These are phyloP conservation scores for Viridothelium virens DNA, from an alignment of 495 filamentous ascomycete genomes.

Conservation along the genomic window DNA sequence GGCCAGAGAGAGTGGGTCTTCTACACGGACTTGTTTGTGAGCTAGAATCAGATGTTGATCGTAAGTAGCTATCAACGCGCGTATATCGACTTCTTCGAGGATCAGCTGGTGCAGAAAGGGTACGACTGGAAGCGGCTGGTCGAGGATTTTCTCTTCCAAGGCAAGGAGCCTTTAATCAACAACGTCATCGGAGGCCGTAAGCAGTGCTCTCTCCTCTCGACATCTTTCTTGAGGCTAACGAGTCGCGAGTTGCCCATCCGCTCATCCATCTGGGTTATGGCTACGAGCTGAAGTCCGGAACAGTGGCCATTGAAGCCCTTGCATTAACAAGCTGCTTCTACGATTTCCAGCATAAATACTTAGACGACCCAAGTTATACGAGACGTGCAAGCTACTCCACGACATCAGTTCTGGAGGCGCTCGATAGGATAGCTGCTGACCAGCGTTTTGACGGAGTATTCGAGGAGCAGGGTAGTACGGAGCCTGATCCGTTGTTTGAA, in stretches of 20 bases:
- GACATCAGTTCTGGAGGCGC: constrained; percentile 56
- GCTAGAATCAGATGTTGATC: constrained; percentile 15
- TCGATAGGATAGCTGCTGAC: constrained; percentile 50
- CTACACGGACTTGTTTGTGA: background rate
- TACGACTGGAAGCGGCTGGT: constrained; percentile 83
- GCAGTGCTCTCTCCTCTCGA: constrained; percentile 29
- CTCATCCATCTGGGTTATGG: constrained; percentile 86
- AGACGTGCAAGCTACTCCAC: constrained; percentile 39
- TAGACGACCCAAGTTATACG: constrained; percentile 63
- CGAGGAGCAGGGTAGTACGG: constrained; percentile 48
- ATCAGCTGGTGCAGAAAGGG: constrained; percentile 61
- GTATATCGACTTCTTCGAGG: constrained; percentile 87
- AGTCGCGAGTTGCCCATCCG: constrained; percentile 64
- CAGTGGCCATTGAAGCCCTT: constrained; percentile 78
- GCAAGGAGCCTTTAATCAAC: constrained; percentile 69
- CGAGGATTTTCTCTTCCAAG: constrained; percentile 65
- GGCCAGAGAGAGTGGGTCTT: constrained; percentile 53
- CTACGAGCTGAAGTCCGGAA: constrained; percentile 69
- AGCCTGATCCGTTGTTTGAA: constrained; percentile 60
- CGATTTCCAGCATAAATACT: constrained; percentile 66
- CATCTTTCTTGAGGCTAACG: background rate
- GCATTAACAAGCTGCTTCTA: constrained; percentile 63
- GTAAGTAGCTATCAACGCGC: constrained; percentile 68
- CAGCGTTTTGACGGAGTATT: constrained; percentile 54
- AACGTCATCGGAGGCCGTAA: constrained; percentile 67